Evolutionary conservation across 441 rosid species (phyloP).

Genomic region (Pelargonium fulgidum): DNA sequence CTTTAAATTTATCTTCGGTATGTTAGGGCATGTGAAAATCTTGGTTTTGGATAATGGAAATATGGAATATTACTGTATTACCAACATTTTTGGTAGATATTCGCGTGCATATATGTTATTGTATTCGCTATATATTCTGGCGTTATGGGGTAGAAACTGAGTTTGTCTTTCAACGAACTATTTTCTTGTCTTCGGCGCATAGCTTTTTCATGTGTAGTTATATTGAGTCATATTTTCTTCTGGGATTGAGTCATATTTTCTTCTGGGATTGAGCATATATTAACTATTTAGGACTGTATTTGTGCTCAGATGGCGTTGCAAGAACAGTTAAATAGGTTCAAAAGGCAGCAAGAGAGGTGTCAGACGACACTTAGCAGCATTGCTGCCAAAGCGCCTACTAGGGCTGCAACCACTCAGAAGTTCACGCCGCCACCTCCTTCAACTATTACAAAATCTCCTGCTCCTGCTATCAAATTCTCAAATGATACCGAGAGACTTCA

Average conservation of each 20-base stretch:
- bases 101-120: neutral
- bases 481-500: conserved; percentile 75
- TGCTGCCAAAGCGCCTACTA: conserved; percentile 41
- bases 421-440: conserved; percentile 25
- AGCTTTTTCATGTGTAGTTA: no score
- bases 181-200: neutral
- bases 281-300: neutral
- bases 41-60: no score
- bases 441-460: conserved; percentile 32
- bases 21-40: no score
- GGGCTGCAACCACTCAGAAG: conserved; percentile 26
- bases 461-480: conserved; percentile 61
- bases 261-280: neutral
- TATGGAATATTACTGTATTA: neutral
- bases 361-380: conserved; percentile 55
- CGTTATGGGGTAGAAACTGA: neutral
- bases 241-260: no score
- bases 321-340: conserved; percentile 51
- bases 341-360: conserved; percentile 67
- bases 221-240: neutral
- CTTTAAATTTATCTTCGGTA: no score
- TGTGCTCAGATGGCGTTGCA: conserved; percentile 48
- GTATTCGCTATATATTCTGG: neutral
- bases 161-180: neutral
- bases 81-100: neutral